Conservation (phyloP, 2,329 filamentous ascomycete genomes). For the Ceratocystis albifundus region DNA sequence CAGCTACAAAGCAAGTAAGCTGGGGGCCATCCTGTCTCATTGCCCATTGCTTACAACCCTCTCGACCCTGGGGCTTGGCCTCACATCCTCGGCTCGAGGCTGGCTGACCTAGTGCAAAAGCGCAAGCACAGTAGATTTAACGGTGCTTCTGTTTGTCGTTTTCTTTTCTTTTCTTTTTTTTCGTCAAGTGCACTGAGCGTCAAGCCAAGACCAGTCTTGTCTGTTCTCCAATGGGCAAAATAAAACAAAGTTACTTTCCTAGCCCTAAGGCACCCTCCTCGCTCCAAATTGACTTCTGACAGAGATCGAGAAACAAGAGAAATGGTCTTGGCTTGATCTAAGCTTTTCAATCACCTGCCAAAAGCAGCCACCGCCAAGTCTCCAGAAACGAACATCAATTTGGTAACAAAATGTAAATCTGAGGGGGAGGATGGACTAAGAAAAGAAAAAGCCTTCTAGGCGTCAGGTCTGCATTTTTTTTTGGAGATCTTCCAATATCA, state of each 20-base stretch:
- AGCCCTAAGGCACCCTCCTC: neutral
- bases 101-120: too few species aligned
- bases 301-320: constrained; percentile 4
- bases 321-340: constrained; percentile 4
- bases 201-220: neutral
- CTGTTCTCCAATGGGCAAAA: neutral
- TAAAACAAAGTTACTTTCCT: neutral
- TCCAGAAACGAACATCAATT: neutral
- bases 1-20: too few species aligned
- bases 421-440: neutral
- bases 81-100: too few species aligned
- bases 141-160: too few species aligned
- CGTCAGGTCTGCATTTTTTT: neutral
- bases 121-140: too few species aligned
- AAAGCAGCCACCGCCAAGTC: constrained; percentile 1
- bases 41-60: too few species aligned
- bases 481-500: constrained; percentile 1
- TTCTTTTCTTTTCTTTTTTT: too few species aligned
- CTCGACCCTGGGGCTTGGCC: neutral
- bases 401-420: neutral
- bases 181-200: too few species aligned
- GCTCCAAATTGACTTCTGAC: neutral
- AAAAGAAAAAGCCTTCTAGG: neutral
- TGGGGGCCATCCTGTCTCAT: too few species aligned
- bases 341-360: constrained; percentile 10